Evolutionary conservation across 2,329 filamentous ascomycete genomes (phyloP).

Genomic region (Rachicladosporium sp.): DNA sequence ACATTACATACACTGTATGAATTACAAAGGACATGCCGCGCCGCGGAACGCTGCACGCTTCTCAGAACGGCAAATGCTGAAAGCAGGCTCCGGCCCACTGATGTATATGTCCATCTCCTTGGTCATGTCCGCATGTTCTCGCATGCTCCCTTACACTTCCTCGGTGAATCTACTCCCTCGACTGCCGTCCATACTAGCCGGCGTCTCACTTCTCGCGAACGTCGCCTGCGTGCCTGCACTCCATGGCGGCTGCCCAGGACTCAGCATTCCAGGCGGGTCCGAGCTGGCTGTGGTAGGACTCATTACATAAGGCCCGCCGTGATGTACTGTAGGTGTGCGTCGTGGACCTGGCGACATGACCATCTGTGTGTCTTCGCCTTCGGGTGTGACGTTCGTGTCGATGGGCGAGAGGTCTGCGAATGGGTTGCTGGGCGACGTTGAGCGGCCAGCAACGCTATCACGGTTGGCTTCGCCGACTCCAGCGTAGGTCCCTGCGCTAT

Average conservation of each 20-base stretch:
- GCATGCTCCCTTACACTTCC: slow-evolving; percentile 9
- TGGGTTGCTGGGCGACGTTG: slow-evolving; percentile 3
- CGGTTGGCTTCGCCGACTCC: slow-evolving; percentile 18
- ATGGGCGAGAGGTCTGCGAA: neutral
- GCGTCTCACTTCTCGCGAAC: slow-evolving; percentile 13
- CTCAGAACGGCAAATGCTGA: too few species aligned
- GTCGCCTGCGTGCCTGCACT: slow-evolving; percentile 6
- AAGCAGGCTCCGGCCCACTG: too few species aligned
- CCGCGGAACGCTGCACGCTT: too few species aligned
- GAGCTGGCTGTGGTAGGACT: slow-evolving; percentile 7
- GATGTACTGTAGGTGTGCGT: slow-evolving; percentile 21
- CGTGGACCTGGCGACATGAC: slow-evolving; percentile 23
- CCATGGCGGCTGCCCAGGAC: slow-evolving; percentile 5
- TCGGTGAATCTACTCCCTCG: slow-evolving; percentile 17
- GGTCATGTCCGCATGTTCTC: too few species aligned
- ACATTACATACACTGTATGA: too few species aligned
- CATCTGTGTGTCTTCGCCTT: slow-evolving; percentile 7
- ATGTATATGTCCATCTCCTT: too few species aligned
- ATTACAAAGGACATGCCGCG: too few species aligned
- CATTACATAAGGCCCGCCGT: slow-evolving; percentile 18
- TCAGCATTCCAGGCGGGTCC: slow-evolving; percentile 2
- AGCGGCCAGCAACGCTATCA: neutral
- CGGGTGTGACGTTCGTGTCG: slow-evolving; percentile 1
- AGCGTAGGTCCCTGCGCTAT: slow-evolving; percentile 31
- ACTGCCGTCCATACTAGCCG: slow-evolving; percentile 11